Percentiles rank a stretch among this genome's conserved stretches.
phyloP scores from a whole-genome alignment of 2,329 filamentous ascomycete genomes.

The Aschersonia sp. region DNA sequence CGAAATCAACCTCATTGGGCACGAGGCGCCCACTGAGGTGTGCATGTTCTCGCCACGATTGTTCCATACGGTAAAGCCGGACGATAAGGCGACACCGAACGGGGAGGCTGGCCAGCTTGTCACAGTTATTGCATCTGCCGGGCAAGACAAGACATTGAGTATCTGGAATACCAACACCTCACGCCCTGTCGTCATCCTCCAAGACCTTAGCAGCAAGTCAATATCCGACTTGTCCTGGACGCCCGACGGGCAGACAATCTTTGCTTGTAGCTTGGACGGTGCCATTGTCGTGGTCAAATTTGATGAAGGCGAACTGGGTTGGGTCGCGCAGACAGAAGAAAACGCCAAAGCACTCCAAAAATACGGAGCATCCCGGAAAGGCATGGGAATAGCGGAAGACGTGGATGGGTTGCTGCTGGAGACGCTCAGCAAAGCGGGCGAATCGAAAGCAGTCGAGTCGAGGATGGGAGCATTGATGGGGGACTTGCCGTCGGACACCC shows the following conservation, averaged over 20 bases:
- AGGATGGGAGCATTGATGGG: constrained; percentile 99
- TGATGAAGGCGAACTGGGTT: constrained; percentile 75
- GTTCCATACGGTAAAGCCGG: constrained; percentile 60
- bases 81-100: constrained; percentile 33
- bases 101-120: constrained; percentile 37
- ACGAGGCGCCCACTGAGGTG: constrained; percentile 93
- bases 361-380: constrained; percentile 77
- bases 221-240: constrained; percentile 92
- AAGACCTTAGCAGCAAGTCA: constrained; percentile 79
- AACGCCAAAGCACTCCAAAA: constrained; percentile 89
- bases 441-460: constrained; percentile 78
- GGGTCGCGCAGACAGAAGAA: constrained; percentile 71
- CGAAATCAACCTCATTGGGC: constrained; percentile 92
- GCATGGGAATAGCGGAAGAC: constrained; percentile 82
- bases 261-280: constrained; percentile 77
- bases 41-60: constrained; percentile 91
- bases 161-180: constrained; percentile 97
- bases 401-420: constrained; percentile 79
- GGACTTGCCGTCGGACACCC: constrained; percentile 46
- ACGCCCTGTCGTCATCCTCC: constrained; percentile 74
- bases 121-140: constrained; percentile 91
- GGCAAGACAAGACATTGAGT: constrained; percentile 89
- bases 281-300: constrained; percentile 74
- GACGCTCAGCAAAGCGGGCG: constrained; percentile 81
- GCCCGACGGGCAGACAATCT: constrained; percentile 78